Percentiles rank a stretch among this genome's conserved stretches.
Conservation (phyloP, 2,329 filamentous ascomycete genomes). For the Lachnellula occidentalis region DNA sequence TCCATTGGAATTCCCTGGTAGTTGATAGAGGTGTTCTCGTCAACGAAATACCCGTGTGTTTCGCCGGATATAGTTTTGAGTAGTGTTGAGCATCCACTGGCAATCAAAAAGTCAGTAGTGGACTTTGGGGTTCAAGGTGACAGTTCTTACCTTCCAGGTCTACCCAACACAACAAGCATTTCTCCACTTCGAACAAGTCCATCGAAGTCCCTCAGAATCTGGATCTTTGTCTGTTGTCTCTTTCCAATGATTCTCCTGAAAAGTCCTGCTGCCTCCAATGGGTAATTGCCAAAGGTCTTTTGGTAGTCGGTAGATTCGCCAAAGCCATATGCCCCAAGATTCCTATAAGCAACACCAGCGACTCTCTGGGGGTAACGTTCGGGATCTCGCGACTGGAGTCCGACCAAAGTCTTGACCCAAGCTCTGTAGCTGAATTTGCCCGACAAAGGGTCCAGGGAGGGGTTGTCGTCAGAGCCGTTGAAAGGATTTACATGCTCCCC, state of each 20-base stretch:
- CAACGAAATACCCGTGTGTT: conserved; percentile 50
- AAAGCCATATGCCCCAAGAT: conserved; percentile 64
- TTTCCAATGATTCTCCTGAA: conserved; percentile 47
- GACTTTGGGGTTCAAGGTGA: background rate
- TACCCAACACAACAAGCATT: conserved; percentile 63
- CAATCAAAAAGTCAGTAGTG: background rate
- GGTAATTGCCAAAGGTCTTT: conserved; percentile 57
- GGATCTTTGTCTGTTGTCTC: conserved; percentile 41
- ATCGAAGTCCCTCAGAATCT: conserved; percentile 60
- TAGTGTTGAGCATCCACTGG: conserved; percentile 57
- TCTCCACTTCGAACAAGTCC: conserved; percentile 60
- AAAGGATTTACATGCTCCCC: conserved; percentile 45
- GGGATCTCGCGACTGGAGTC: conserved; percentile 39
- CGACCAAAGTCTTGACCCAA: conserved; percentile 57
- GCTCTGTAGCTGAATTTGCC: conserved; percentile 47
- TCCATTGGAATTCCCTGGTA: conserved; percentile 51
- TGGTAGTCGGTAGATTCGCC: conserved; percentile 67
- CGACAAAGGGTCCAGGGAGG: conserved; percentile 48
- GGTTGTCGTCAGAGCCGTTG: conserved; percentile 39
- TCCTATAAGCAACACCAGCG: conserved; percentile 60
- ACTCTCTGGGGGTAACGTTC: conserved; percentile 52
- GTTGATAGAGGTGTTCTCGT: conserved; percentile 46
- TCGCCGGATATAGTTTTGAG: conserved; percentile 53
- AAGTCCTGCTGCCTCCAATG: conserved; percentile 44
- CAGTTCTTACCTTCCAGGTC: conserved; percentile 47